phyloP scores from a whole-genome alignment of 306 rosid genomes.

The Acacia crassicarpa region DNA sequence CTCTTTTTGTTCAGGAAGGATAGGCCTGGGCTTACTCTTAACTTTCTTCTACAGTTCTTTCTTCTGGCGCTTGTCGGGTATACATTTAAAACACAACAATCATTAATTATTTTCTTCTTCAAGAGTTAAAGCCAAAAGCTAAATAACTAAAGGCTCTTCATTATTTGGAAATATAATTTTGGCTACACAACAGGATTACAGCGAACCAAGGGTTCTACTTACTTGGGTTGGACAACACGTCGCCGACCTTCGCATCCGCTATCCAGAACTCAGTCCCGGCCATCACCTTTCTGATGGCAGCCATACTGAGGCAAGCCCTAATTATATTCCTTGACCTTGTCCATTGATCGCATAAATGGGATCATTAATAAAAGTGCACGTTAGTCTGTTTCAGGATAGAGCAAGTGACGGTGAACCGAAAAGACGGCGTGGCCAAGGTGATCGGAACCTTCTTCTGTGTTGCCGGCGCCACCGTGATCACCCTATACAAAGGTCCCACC shows the following conservation, averaged over 20 bases:
- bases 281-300: constrained; percentile 97
- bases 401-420: constrained; percentile 66
- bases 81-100: neutral
- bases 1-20: constrained; percentile 63
- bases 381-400: constrained; percentile 56
- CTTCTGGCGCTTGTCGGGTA: constrained; percentile 94
- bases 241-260: constrained; percentile 96
- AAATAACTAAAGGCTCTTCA: neutral
- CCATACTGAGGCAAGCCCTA: constrained; percentile 57
- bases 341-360: neutral
- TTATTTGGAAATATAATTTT: neutral
- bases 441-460: constrained; percentile 83
- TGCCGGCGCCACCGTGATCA: constrained; percentile 86
- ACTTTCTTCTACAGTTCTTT: constrained; percentile 76
- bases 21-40: constrained; percentile 78
- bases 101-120: neutral
- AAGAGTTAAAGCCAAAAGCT: neutral
- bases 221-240: constrained; percentile 93
- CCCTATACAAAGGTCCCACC: constrained; percentile 89
- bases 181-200: constrained; percentile 60
- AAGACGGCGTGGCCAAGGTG: constrained; percentile 84
- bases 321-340: neutral
- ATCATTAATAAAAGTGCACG: neutral
- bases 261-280: constrained; percentile 99
- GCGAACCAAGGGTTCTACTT: constrained; percentile 98